phyloP scores from a whole-genome alignment of 768 basidiomycete species.

The Cystobasidiopsis lactophilus region DNA sequence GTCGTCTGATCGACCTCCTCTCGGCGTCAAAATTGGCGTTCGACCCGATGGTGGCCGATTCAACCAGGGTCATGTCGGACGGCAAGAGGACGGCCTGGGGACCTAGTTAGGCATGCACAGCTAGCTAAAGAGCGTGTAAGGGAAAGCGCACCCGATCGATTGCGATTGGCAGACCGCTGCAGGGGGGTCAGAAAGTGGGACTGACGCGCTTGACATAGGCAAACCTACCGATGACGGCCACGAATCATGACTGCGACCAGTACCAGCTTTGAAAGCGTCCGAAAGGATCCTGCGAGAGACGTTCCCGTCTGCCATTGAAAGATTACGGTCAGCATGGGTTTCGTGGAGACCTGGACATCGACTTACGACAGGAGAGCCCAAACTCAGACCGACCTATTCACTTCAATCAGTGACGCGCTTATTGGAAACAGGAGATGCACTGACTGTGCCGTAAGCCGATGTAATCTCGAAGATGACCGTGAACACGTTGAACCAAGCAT shows the following conservation, averaged over 20 bases:
- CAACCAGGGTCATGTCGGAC: slow-evolving; percentile 29
- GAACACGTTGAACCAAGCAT: slow-evolving; percentile 14
- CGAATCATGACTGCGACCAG: slow-evolving; percentile 77
- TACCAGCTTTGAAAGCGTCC: slow-evolving; percentile 65
- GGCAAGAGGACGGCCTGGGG: slow-evolving; percentile 69
- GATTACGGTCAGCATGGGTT: slow-evolving; percentile 10
- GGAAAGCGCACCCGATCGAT: too few relatives aligned
- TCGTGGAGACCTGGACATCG: background rate
- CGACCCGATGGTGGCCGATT: background rate
- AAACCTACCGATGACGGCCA: slow-evolving; percentile 14
- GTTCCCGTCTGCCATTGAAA: slow-evolving; percentile 43
- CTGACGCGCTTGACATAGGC: background rate
- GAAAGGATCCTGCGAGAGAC: slow-evolving; percentile 56
- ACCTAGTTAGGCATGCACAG: too few relatives aligned
- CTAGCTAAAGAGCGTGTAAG: too few relatives aligned
- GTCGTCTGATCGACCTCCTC: too few relatives aligned
- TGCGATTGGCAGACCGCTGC: too few relatives aligned
- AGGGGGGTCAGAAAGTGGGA: background rate
- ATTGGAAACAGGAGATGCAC: background rate
- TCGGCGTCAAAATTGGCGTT: too few relatives aligned
- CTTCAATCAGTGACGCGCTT: slow-evolving; percentile 35
- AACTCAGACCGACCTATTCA: slow-evolving; percentile 67
- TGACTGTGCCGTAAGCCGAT: slow-evolving; percentile 25
- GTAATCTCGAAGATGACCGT: slow-evolving; percentile 45
- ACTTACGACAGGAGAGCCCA: slow-evolving; percentile 61